Evolutionary conservation across 495 filamentous ascomycete species (phyloP).

Genomic region (Penicillium fimorum): DNA sequence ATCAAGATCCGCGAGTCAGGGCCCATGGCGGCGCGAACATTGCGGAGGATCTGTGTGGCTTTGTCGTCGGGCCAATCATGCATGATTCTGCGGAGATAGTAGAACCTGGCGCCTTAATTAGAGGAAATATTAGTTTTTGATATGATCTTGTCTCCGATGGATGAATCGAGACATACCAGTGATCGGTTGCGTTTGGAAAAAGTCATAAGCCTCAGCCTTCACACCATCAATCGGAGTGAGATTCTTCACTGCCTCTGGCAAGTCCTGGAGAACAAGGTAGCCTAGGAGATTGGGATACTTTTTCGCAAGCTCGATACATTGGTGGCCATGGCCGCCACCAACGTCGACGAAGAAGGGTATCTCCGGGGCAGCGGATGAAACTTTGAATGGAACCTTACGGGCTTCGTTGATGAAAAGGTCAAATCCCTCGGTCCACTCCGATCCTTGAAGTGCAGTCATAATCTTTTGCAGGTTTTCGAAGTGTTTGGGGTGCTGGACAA

Average conservation of each 20-base stretch:
- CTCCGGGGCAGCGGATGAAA: conserved; percentile 11
- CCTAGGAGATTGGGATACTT: conserved; percentile 42
- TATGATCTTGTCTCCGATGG: neutral
- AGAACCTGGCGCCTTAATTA: conserved; percentile 35
- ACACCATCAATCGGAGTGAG: conserved; percentile 43
- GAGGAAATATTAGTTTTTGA: conserved; percentile 9
- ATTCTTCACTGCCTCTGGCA: conserved; percentile 39
- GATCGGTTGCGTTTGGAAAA: conserved; percentile 50
- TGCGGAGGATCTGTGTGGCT: conserved; percentile 33
- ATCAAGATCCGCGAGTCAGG: conserved; percentile 40
- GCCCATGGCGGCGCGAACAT: conserved; percentile 32
- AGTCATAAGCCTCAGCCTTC: conserved; percentile 46
- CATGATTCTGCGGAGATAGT: conserved; percentile 43
- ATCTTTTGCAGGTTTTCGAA: conserved; percentile 35
- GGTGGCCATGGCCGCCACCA: conserved; percentile 55
- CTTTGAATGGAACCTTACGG: conserved; percentile 12
- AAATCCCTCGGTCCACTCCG: conserved; percentile 38
- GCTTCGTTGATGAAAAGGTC: conserved; percentile 21
- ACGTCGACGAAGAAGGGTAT: conserved; percentile 50
- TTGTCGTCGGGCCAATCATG: conserved; percentile 40
- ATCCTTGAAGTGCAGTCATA: conserved; percentile 34
- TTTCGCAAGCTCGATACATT: conserved; percentile 44
- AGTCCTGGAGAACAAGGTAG: conserved; percentile 54
- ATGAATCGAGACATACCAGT: conserved; percentile 24
- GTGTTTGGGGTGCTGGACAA: conserved; percentile 36